Percentiles rank a stretch among this genome's conserved stretches.
phyloP scores from a whole-genome alignment of 2,329 filamentous ascomycete genomes.

The Incumbomyces lentus region DNA sequence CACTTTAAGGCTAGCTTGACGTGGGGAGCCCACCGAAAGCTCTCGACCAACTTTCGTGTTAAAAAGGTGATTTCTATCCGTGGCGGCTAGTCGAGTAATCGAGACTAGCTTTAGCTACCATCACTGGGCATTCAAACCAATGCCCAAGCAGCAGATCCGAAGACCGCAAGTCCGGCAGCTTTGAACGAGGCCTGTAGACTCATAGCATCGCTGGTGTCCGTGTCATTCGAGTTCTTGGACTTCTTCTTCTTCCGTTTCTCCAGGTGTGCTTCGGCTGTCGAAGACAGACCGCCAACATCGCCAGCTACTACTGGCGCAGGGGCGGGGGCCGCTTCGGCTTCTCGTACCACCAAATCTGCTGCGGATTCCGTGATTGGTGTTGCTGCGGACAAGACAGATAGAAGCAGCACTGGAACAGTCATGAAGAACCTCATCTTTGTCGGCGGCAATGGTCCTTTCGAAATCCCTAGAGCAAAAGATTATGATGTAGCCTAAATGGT shows the following conservation, averaged over 20 bases:
- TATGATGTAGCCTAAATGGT: not conserved
- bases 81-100: too few species aligned
- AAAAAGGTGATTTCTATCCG: too few species aligned
- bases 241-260: slow-evolving; percentile 2
- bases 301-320: not conserved
- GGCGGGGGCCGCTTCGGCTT: not conserved
- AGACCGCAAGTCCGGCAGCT: not conserved
- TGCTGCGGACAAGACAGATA: not conserved
- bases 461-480: too few species aligned
- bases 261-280: not conserved
- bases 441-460: not conserved
- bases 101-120: too few species aligned
- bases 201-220: not conserved
- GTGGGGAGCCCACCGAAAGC: too few species aligned
- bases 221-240: not conserved
- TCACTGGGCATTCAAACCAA: too few species aligned
- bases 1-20: too few species aligned
- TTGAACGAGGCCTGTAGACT: not conserved
- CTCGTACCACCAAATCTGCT: not conserved
- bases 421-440: not conserved
- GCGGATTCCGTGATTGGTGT: not conserved
- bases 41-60: too few species aligned
- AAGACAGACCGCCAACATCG: not conserved
- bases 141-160: not conserved
- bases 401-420: not conserved